phyloP scores from a whole-genome alignment of 768 basidiomycete genomes.

The Kwoniella pini region DNA sequence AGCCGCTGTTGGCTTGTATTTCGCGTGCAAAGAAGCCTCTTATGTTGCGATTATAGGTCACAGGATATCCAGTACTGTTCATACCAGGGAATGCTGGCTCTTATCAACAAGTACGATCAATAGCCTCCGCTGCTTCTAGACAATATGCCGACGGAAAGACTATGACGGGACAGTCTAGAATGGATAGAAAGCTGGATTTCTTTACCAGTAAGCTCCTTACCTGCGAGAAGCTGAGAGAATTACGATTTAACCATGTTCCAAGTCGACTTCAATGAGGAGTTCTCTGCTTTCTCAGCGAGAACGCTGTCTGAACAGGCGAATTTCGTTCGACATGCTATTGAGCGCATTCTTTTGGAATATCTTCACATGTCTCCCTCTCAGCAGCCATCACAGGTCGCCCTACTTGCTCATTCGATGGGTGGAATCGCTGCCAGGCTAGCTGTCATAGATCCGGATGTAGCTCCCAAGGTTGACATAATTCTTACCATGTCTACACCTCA shows the following conservation, averaged over 20 bases:
- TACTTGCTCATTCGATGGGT: conserved; percentile 97
- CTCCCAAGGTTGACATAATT: conserved; percentile 54
- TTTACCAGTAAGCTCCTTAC: conserved; percentile 68
- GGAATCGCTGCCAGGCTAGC: conserved; percentile 84
- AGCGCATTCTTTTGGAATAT: conserved; percentile 49
- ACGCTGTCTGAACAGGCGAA: conserved; percentile 79
- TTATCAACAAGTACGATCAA: conserved; percentile 87
- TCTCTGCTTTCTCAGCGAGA: conserved; percentile 89
- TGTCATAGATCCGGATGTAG: conserved; percentile 48
- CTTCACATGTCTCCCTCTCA: conserved; percentile 32
- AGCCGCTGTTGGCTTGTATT: no score
- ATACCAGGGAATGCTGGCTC: conserved; percentile 97
- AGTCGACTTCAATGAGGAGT: conserved; percentile 97
- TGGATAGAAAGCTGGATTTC: conserved; percentile 66
- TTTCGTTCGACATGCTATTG: conserved; percentile 71
- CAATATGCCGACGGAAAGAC: conserved; percentile 66
- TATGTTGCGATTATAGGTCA: not conserved
- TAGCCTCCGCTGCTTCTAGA: conserved; percentile 84
- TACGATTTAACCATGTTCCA: not conserved
- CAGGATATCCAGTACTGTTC: conserved; percentile 85
- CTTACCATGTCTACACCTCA: conserved; percentile 98
- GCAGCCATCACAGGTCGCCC: conserved; percentile 63
- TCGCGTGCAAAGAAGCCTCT: no score
- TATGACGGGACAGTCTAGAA: conserved; percentile 54
- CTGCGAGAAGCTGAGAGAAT: not conserved